Percentiles rank a stretch among this genome's conserved stretches.
Conservation (phyloP, 768 basidiomycete genomes). For the Hortiboletus flavorubellus region DNA sequence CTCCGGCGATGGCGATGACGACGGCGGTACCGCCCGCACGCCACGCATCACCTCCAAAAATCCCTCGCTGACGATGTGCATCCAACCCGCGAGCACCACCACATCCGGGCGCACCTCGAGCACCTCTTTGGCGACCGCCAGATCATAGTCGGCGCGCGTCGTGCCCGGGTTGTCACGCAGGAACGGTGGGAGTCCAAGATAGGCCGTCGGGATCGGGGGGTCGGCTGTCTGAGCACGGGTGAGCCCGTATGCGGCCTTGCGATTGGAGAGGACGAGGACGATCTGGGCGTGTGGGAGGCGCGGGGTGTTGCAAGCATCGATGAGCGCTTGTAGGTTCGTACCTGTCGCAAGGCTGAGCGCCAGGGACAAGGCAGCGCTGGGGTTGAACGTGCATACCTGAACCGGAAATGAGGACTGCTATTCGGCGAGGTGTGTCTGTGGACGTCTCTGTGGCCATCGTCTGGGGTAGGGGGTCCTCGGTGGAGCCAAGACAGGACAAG, state of each 20-base stretch:
- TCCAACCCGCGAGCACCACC: constrained; percentile 96
- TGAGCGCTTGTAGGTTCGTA: constrained; percentile 93
- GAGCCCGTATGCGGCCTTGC: constrained; percentile 88
- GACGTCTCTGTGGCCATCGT: constrained; percentile 1
- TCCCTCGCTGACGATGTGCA: constrained; percentile 87
- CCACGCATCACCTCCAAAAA: constrained; percentile 65
- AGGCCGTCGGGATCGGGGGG: constrained; percentile 80
- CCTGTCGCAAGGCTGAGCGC: constrained; percentile 43
- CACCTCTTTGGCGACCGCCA: constrained; percentile 70
- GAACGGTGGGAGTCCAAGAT: constrained; percentile 83
- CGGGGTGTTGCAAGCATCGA: constrained; percentile 81
- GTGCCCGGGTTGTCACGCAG: constrained; percentile 68
- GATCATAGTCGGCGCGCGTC: constrained; percentile 83
- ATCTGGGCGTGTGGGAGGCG: constrained; percentile 69
- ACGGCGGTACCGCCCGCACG: constrained; percentile 34
- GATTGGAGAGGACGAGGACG: constrained; percentile 84
- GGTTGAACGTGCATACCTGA: constrained; percentile 41
- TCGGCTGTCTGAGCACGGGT: constrained; percentile 65
- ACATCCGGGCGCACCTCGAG: constrained; percentile 68
- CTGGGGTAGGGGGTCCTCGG: not conserved
- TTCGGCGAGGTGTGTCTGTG: constrained; percentile 6
- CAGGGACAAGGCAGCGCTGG: not conserved
- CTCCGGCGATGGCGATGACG: not conserved
- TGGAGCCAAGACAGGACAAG: constrained; percentile 2
- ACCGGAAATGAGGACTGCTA: constrained; percentile 57